Conservation (phyloP, 306 rosid genomes). For the Vicia faba region DNA sequence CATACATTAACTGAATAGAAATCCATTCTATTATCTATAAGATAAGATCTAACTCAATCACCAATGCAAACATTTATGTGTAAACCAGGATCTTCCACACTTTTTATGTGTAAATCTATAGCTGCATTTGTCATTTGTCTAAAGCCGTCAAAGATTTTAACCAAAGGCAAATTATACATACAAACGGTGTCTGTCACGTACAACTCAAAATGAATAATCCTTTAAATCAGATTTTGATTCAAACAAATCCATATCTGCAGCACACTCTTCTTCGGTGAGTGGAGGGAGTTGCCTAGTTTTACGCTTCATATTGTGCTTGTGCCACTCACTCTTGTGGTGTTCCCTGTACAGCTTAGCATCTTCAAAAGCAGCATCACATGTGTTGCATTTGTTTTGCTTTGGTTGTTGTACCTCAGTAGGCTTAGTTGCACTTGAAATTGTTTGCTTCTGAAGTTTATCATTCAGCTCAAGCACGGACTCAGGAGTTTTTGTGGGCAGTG, state of each 20-base stretch:
- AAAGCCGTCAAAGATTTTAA: no score
- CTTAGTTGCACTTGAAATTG: slow-evolving; percentile 47
- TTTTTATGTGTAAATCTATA: no score
- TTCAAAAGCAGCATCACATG: slow-evolving; percentile 59
- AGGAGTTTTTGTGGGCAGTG: slow-evolving; percentile 42
- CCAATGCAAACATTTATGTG: no score
- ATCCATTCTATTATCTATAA: no score
- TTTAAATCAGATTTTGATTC: slow-evolving; percentile 73
- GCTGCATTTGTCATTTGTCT: no score
- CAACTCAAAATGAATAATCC: slow-evolving; percentile 77
- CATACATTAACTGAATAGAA: no score
- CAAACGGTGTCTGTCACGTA: not conserved
- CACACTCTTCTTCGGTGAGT: slow-evolving; percentile 78
- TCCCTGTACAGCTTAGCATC: slow-evolving; percentile 75
- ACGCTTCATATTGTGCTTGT: slow-evolving; percentile 85
- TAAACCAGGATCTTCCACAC: no score
- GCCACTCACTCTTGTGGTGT: slow-evolving; percentile 95
- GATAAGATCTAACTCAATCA: no score
- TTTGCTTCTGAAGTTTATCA: slow-evolving; percentile 66
- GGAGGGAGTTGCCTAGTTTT: slow-evolving; percentile 80
- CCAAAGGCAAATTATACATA: no score
- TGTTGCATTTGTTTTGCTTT: slow-evolving; percentile 74
- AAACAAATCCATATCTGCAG: slow-evolving; percentile 59
- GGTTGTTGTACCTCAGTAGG: slow-evolving; percentile 52
- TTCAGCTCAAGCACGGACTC: slow-evolving; percentile 57